phyloP scores from a whole-genome alignment of 805 yeast genomes.

The Wickerhamiella azymoides region DNA sequence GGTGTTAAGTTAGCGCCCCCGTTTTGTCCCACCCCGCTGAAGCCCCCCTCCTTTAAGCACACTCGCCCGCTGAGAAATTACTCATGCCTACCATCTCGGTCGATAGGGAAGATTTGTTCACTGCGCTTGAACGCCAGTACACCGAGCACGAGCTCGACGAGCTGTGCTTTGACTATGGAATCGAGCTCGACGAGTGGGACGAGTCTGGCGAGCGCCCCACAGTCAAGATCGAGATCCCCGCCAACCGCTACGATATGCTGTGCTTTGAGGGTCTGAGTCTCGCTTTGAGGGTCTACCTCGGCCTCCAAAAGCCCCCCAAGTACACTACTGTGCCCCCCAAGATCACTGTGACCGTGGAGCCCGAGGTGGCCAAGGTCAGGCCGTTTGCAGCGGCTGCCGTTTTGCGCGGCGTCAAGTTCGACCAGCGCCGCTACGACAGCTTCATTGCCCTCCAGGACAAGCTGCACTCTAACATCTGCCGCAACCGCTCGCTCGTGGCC shows the following conservation, averaged over 20 bases:
- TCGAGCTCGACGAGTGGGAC: conserved; percentile 88
- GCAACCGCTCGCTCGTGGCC: conserved; percentile 94
- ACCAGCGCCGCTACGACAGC: conserved; percentile 77
- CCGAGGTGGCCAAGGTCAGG: conserved; percentile 60
- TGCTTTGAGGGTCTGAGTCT: conserved; percentile 97
- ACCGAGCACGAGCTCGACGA: conserved; percentile 92
- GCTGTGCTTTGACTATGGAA: conserved; percentile 92
- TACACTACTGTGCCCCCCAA: conserved; percentile 55
- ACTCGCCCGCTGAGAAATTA: neutral
- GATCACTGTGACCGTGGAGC: conserved; percentile 53
- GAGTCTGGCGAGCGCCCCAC: conserved; percentile 96
- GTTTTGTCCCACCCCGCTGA: too few relatives aligned
- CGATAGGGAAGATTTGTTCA: conserved; percentile 83
- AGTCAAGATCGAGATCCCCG: conserved; percentile 91
- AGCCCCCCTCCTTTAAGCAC: too few relatives aligned
- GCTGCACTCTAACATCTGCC: conserved; percentile 85
- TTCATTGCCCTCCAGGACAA: conserved; percentile 94
- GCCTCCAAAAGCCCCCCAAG: conserved; percentile 47
- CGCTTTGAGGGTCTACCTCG: conserved; percentile 82
- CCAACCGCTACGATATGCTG: conserved; percentile 94
- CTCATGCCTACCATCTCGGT: conserved; percentile 93
- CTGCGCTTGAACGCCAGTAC: conserved; percentile 45
- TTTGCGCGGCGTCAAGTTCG: conserved; percentile 68
- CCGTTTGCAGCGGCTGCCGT: conserved; percentile 95
- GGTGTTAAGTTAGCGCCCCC: too few relatives aligned